Base-by-base conservation (phyloP, 176 grass and related monocot genomes). In the Neostapfia colusana region DNA sequence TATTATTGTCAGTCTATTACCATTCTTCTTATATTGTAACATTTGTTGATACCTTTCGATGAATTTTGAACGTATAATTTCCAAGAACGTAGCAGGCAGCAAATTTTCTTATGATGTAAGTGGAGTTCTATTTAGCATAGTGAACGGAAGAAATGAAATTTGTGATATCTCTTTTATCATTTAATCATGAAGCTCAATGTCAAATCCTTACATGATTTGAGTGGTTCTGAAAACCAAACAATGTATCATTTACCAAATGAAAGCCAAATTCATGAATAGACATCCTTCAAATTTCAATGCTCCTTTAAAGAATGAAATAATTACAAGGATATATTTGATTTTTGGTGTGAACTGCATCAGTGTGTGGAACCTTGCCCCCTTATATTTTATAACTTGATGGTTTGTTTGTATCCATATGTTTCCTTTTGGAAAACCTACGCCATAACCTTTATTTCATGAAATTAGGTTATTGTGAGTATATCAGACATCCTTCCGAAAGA, bases 401-500 rank as follows among this genome's bases (percentile, higher is more conserved):
- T 45, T 67, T 53, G 44, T 79, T 11, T 40, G 31, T 67, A 60
- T 63, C 36, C 6, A 54, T 61, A 35, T 62, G 10, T 50, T 75
- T 70, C 46, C 46, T 53, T 18, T 54, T 31, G 8, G 51, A 49
- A 60, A 76, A 54, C 16, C 21, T n/a, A 4, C 63, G 26, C 26
- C 7, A 41, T 73, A 42, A 64, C 23, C 36, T 65, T 8, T 65
- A 28, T 71, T 88, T 53, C 62, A 35, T 73, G 69, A 65, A 59
- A 81, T 24, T 85, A 97, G 94, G 84, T 89, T 72, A 74, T 83
- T 78, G 74, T 72, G 24, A 85, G 84, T 75, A 82, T 91, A 74
- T 97, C 86, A 70, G 86, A 89, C 16, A 87, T 91, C 49, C 83
- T 89, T 88, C 91, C 94, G 12, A 89, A 93, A 72, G 93, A 97